Conservation (phyloP, 169 alveolate species). For the Condylostoma magnum region DNA sequence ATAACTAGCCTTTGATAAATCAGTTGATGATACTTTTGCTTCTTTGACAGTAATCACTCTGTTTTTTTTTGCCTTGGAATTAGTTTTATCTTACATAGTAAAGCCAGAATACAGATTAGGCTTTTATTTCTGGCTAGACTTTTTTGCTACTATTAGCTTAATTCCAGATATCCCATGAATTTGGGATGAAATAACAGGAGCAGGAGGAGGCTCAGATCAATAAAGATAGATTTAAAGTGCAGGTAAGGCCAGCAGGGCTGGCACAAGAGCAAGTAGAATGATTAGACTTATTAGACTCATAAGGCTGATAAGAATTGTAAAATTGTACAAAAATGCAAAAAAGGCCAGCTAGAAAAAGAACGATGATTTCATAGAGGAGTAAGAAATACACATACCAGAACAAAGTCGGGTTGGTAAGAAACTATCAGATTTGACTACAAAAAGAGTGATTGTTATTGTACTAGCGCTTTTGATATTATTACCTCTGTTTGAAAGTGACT, state of each 20-base stretch:
- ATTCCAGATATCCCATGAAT: constrained; percentile 76
- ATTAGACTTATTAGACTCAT: constrained; percentile 54
- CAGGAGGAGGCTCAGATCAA: neutral
- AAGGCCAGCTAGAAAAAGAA: neutral
- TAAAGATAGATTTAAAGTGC: constrained; percentile 35
- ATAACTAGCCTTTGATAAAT: constrained; percentile 1
- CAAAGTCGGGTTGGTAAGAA: constrained; percentile 65
- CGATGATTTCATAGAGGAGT: neutral
- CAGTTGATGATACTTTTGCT: constrained; percentile 48
- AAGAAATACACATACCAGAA: constrained; percentile 29
- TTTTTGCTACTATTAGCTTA: constrained; percentile 60
- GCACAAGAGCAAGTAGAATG: constrained; percentile 65
- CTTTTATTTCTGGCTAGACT: constrained; percentile 73
- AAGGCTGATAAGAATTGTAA: constrained; percentile 60
- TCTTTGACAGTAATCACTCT: constrained; percentile 36
- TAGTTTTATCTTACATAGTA: constrained; percentile 48
- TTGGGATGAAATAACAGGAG: constrained; percentile 5
- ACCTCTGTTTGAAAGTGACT: constrained; percentile 52
- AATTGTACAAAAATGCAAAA: constrained; percentile 52
- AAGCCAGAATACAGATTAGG: constrained; percentile 57
- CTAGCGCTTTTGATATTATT: constrained; percentile 66
- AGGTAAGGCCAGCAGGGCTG: constrained; percentile 63
- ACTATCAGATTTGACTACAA: constrained; percentile 67
- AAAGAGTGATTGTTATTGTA: constrained; percentile 58
- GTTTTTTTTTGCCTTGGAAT: constrained; percentile 55